These are phyloP conservation scores for Verticillium alfalfae DNA, from an alignment of 2,329 filamentous ascomycete species.

Conservation along the genomic window DNA sequence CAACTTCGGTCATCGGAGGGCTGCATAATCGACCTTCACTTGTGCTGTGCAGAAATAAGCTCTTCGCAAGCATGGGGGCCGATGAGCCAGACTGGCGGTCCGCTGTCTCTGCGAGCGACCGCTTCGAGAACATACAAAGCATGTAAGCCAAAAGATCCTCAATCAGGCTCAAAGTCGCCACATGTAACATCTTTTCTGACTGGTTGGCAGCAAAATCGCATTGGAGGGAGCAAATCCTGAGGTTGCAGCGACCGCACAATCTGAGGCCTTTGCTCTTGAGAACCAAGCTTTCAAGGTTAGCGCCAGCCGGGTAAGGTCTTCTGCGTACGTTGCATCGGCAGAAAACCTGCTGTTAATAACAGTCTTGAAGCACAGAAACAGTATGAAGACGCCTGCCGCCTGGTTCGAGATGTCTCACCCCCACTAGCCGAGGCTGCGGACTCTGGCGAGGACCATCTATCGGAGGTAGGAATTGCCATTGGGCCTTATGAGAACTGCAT, in stretches of 20 bases:
- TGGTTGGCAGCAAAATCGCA: conserved; percentile 4
- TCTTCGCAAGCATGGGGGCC: not conserved
- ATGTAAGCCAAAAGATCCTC: conserved; percentile 42
- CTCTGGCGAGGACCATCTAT: conserved; percentile 3
- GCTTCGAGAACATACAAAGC: conserved; percentile 58
- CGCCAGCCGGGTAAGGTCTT: conserved; percentile 4
- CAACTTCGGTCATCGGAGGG: too few species aligned
- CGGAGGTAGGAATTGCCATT: conserved; percentile 37
- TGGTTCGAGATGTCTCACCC: conserved; percentile 13
- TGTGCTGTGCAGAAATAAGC: not conserved
- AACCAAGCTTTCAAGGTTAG: conserved; percentile 11
- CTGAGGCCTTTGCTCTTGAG: conserved; percentile 11
- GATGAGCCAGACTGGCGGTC: conserved; percentile 39
- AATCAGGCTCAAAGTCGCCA: not conserved
- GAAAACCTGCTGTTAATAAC: not conserved
- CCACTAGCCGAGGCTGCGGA: not conserved
- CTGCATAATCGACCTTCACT: not conserved
- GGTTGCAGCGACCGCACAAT: conserved; percentile 6
- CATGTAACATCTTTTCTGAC: not conserved
- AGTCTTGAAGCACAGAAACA: conserved; percentile 4
- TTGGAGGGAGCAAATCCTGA: conserved; percentile 5
- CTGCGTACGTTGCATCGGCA: not conserved
- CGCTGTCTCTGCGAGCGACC: conserved; percentile 49
- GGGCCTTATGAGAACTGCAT: conserved; percentile 48
- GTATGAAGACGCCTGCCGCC: conserved; percentile 36